Conservation (phyloP, 2,329 filamentous ascomycete genomes). For the Alternaria solani region DNA sequence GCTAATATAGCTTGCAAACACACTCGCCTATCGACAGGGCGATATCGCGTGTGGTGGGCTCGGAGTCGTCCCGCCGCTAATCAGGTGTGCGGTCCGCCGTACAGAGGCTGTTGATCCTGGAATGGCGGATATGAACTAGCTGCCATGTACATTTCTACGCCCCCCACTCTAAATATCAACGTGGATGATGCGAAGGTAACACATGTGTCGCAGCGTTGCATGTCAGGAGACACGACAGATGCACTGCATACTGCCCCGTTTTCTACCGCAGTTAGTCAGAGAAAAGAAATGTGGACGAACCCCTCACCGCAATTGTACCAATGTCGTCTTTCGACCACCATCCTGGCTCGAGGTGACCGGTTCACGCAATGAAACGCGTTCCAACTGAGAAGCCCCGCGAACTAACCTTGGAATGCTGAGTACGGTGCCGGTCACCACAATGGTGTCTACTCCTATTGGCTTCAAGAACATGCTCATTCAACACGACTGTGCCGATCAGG, state of each 20-base stretch:
- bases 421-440: neutral
- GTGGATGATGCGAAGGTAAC: neutral
- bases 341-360: neutral
- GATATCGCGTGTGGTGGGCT: neutral
- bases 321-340: neutral
- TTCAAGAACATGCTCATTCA: neutral
- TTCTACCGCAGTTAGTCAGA: neutral
- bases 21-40: neutral
- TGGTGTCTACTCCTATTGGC: neutral
- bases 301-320: neutral
- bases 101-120: neutral
- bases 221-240: neutral
- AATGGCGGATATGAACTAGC: neutral
- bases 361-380: neutral
- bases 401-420: neutral
- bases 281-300: neutral
- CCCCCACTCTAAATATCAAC: neutral
- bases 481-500: conserved; percentile 3
- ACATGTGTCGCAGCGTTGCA: neutral
- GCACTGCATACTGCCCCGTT: conserved; percentile 1
- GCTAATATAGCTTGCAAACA: conserved; percentile 3
- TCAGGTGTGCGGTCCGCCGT: conserved; percentile 1
- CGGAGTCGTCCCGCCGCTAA: conserved; percentile 8
- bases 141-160: neutral
- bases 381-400: neutral